Conservation (phyloP, 1,284 basidiomycete species). For the Papiliotrema laurentii region DNA sequence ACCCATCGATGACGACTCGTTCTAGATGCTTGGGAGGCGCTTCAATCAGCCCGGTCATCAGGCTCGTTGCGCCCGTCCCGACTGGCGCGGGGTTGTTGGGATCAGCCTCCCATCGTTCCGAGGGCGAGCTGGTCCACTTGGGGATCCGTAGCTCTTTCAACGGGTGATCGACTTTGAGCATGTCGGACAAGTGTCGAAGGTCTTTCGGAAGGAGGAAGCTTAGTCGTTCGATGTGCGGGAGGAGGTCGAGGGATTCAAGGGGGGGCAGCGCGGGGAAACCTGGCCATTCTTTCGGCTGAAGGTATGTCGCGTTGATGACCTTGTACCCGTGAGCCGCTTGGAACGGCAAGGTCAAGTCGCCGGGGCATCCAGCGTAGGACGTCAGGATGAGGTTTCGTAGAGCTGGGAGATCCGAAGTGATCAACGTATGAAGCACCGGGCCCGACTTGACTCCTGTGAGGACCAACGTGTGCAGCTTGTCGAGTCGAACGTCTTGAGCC, state of each 20-base stretch:
- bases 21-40: slow-evolving; percentile 8
- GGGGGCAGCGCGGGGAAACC: slow-evolving; percentile 62
- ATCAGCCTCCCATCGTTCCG: background rate
- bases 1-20: slow-evolving; percentile 33
- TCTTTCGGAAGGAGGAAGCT: slow-evolving; percentile 30
- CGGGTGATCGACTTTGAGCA: slow-evolving; percentile 26
- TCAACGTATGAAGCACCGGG: slow-evolving; percentile 59
- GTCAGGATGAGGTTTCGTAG: slow-evolving; percentile 68
- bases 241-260: slow-evolving; percentile 33
- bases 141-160: slow-evolving; percentile 2
- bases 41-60: slow-evolving; percentile 13
- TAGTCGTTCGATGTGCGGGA: slow-evolving; percentile 40
- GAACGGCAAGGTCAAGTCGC: slow-evolving; percentile 56
- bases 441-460: slow-evolving; percentile 65
- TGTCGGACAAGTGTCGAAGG: slow-evolving; percentile 6
- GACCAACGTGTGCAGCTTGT: slow-evolving; percentile 60
- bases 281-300: slow-evolving; percentile 68
- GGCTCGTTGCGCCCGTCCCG: slow-evolving; percentile 9
- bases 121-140: slow-evolving; percentile 3
- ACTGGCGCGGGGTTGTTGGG: background rate
- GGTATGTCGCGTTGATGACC: slow-evolving; percentile 62
- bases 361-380: slow-evolving; percentile 51
- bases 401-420: slow-evolving; percentile 60
- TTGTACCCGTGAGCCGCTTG: slow-evolving; percentile 60
- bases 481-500: slow-evolving; percentile 51